phyloP scores from a whole-genome alignment of 169 alveolate genomes.

The Besnoitia besnoiti region DNA sequence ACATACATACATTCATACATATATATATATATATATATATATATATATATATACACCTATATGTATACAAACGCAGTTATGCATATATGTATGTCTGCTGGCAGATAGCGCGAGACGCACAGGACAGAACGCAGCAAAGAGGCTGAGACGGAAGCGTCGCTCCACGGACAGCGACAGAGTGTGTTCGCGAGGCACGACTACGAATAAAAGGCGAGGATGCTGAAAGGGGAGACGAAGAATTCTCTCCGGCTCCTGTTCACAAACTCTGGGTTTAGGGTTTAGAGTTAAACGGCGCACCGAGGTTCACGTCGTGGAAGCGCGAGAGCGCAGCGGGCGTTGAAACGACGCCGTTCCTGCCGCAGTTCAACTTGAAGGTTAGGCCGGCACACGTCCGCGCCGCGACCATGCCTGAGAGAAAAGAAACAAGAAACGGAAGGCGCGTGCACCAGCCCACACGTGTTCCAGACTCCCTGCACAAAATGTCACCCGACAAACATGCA shows the following conservation, averaged over 20 bases:
- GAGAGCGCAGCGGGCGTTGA: constrained; percentile 75
- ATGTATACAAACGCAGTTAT: neutral
- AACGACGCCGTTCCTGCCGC: constrained; percentile 76
- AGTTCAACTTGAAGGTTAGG: constrained; percentile 75
- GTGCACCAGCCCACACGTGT: neutral
- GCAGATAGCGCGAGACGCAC: no score
- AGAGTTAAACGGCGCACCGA: no score
- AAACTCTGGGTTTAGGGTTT: no score
- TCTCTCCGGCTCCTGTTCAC: no score
- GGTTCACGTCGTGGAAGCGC: constrained; percentile 73
- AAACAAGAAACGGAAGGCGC: neutral
- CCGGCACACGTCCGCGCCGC: constrained; percentile 68
- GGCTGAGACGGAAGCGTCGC: no score
- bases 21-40: neutral
- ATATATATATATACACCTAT: neutral
- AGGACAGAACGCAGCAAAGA: no score
- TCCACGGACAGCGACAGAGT: no score
- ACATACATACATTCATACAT: constrained; percentile 5
- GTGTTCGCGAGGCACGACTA: no score
- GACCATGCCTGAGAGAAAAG: constrained; percentile 65
- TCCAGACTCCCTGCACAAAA: neutral
- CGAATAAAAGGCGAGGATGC: no score
- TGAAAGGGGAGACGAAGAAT: no score
- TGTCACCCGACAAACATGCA: neutral
- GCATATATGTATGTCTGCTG: neutral